These are phyloP conservation scores for Adansonia madagascariensis DNA, from an alignment of 441 rosid species.

Conservation along the genomic window DNA sequence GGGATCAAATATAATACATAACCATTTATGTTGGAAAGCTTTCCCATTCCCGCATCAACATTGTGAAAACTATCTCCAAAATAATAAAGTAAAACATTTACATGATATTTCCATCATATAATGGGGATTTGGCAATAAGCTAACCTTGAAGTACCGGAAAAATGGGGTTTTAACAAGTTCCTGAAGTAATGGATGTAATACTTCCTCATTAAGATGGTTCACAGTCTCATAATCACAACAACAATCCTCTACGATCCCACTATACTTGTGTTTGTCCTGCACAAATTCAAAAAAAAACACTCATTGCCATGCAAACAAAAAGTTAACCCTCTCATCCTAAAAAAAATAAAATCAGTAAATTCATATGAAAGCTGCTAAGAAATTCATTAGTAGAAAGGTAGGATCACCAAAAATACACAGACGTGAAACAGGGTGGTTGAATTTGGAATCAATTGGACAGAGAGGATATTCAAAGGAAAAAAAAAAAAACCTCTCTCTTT, in stretches of 20 bases:
- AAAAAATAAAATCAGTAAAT: no score
- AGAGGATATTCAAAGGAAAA: not conserved
- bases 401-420: not conserved
- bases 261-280: slow-evolving; percentile 54
- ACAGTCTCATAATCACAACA: slow-evolving; percentile 90
- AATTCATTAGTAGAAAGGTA: not conserved
- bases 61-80: not conserved
- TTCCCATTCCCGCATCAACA: slow-evolving; percentile 11
- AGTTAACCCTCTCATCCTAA: no score
- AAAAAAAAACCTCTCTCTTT: not conserved
- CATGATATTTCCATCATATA: not conserved
- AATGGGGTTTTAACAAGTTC: slow-evolving; percentile 79
- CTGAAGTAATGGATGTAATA: slow-evolving; percentile 75
- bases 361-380: not conserved
- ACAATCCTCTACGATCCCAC: slow-evolving; percentile 85
- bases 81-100: not conserved
- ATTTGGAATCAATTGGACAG: slow-evolving; percentile 20
- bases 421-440: not conserved
- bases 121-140: slow-evolving; percentile 4
- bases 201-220: slow-evolving; percentile 61
- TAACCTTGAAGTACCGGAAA: slow-evolving; percentile 86
- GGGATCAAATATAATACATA: not conserved
- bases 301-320: not conserved
- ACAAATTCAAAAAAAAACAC: not conserved
- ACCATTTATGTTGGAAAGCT: not conserved